Base-by-base conservation (phyloP, 345 rosid genomes). In the Salix brachista region DNA sequence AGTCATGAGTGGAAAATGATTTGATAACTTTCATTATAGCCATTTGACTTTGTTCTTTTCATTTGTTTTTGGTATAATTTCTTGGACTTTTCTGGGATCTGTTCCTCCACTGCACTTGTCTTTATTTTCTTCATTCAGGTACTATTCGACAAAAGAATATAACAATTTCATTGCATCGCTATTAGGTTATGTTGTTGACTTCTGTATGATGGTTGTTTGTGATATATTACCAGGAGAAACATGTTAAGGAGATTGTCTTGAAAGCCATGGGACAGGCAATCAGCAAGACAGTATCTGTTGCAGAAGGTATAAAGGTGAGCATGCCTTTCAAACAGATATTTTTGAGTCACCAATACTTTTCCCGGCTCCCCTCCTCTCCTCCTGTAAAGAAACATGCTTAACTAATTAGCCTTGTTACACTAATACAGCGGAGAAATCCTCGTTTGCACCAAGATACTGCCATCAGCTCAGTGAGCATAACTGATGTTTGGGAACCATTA, bases 251-350 rank as follows among this genome's bases (percentile, higher is more conserved):
- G 66, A 86, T 92, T 83, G 93, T 92, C 80, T 83, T 94, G 86
- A 94, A 92, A 83, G 97, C 98, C 73, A 94, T 94, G 98, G 98
- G 98, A 28, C 97, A 89, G 58, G 98, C 98, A 26, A 94, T 94
- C 75, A 92, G 91, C 89, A 94, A 94, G 79, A 92, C 97, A 4
- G 98, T 94, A 28, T 87, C 94, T 2, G 84, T 94, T 61, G 89
- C 96, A 23, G 98, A 92, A 89, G 89, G 89, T 71, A 80, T 94
- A 41, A 94, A 93, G 89, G 99, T 90, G 70, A 39, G 85, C 76
- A 7, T 23, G 65, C 69, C 41, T 64, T 74, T 72, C 42, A 28
- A n/a, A 67, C 44, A 67, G 10, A 26, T 56, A 41, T 37, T 67
- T 61, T 60, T 46, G 13, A 71, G 3, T 26, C 50, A 9, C 7